phyloP scores from a whole-genome alignment of 768 basidiomycete genomes.

The Thelephora ganbajun region DNA sequence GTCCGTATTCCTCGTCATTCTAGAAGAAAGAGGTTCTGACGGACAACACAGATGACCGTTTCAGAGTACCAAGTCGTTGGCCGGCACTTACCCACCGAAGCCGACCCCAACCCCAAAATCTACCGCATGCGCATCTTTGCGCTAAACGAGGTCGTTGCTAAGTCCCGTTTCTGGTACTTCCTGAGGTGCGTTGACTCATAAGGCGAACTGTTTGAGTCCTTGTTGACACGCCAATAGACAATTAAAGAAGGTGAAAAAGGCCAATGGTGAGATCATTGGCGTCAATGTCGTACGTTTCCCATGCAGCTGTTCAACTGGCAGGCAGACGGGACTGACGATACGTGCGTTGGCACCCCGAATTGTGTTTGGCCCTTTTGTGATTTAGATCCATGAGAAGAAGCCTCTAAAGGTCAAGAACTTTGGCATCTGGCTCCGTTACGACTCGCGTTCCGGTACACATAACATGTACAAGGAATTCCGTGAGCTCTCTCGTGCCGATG shows the following conservation, averaged over 20 bases:
- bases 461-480: constrained; percentile 99
- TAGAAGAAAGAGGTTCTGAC: constrained; percentile 8
- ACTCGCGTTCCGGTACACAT: constrained; percentile 98
- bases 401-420: constrained; percentile 99
- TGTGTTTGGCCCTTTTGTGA: constrained; percentile 7
- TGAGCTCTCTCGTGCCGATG: constrained; percentile 86
- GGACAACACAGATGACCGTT: constrained; percentile 47
- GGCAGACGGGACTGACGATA: constrained; percentile 44
- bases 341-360: constrained; percentile 13
- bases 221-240: constrained; percentile 36
- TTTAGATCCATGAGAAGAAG: constrained; percentile 94
- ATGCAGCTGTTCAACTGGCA: constrained; percentile 77
- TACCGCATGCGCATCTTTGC: constrained; percentile 99
- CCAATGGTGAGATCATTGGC: constrained; percentile 96
- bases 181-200: constrained; percentile 44
- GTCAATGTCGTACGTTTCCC: constrained; percentile 86
- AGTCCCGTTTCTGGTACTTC: constrained; percentile 99
- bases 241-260: constrained; percentile 99
- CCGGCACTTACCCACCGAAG: constrained; percentile 89
- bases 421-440: constrained; percentile 98
- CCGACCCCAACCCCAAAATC: constrained; percentile 91
- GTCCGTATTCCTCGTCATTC: not conserved
- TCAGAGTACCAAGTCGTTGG: constrained; percentile 96
- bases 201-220: not conserved
- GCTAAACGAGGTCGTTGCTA: constrained; percentile 96